Evolutionary conservation across 2,329 filamentous ascomycete species (phyloP).

Genomic region (Ceratocystiopsis minuta): DNA sequence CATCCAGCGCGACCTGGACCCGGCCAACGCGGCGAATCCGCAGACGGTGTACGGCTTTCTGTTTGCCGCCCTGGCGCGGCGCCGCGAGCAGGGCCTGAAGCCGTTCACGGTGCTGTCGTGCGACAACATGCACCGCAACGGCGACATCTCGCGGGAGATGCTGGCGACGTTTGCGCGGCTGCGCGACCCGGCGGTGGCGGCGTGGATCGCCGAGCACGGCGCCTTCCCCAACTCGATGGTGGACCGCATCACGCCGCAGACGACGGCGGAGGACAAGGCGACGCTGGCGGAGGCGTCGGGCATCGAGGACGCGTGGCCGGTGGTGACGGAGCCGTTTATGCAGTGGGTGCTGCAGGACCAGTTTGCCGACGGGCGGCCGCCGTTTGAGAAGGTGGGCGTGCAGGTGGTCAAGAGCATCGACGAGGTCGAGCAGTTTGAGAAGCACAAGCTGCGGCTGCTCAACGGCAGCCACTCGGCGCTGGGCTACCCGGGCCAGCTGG

Average conservation of each 20-base stretch:
- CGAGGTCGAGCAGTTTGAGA: conserved; percentile 35
- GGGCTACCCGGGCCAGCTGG: conserved; percentile 31
- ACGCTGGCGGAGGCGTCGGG: conserved; percentile 25
- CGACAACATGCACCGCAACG: conserved; percentile 41
- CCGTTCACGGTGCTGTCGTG: conserved; percentile 37
- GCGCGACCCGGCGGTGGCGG: conserved; percentile 26
- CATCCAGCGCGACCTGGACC: conserved; percentile 30
- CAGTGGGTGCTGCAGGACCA: conserved; percentile 37
- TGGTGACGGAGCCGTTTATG: conserved; percentile 37
- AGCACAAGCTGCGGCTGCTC: conserved; percentile 36
- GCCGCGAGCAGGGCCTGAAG: conserved; percentile 25
- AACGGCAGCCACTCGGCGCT: conserved; percentile 35
- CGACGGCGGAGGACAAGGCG: conserved; percentile 24
- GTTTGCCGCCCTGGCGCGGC: conserved; percentile 29
- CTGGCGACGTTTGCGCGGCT: conserved; percentile 30
- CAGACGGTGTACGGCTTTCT: conserved; percentile 34
- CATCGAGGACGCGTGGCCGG: conserved; percentile 32
- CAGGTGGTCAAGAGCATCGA: conserved; percentile 33
- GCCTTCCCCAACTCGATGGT: conserved; percentile 38
- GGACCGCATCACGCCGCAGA: conserved; percentile 35
- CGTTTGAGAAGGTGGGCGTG: conserved; percentile 33
- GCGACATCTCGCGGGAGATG: conserved; percentile 33
- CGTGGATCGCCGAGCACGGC: conserved; percentile 29
- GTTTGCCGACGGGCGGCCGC: conserved; percentile 31
- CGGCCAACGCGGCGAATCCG: conserved; percentile 24